Conservation (phyloP, 139 green algal species). For the Picochlorum sp. region DNA sequence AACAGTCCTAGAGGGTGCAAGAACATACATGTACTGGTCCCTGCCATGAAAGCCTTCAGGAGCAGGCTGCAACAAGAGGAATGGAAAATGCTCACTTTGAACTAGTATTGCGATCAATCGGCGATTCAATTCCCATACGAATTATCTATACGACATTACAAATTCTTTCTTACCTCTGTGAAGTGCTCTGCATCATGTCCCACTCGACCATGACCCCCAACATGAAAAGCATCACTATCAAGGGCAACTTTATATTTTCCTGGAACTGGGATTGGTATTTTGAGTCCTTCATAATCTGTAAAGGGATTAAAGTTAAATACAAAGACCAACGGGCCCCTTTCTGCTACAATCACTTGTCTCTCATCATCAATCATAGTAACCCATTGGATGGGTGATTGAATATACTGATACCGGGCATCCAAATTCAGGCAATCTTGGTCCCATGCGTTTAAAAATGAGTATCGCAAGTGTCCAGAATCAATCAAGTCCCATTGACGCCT, state of each 20-base stretch:
- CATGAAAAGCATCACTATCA: constrained; percentile 73
- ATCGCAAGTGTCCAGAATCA: constrained; percentile 73
- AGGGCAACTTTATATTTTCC: constrained; percentile 79
- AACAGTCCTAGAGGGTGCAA: constrained; percentile 42
- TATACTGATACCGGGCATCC: constrained; percentile 52
- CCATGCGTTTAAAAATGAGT: constrained; percentile 45
- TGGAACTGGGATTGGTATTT: constrained; percentile 43
- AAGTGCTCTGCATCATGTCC: constrained; percentile 65
- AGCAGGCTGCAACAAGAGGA: too few species aligned
- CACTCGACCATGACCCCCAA: constrained; percentile 72
- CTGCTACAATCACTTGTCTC: constrained; percentile 79
- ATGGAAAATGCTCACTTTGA: too few species aligned
- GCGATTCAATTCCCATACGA: background rate
- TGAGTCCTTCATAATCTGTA: constrained; percentile 49
- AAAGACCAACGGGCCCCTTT: constrained; percentile 86
- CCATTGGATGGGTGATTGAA: constrained; percentile 48
- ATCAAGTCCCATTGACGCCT: constrained; percentile 65
- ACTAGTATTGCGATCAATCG: background rate
- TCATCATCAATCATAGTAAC: constrained; percentile 62
- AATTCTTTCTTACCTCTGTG: constrained; percentile 19
- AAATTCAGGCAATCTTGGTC: constrained; percentile 64
- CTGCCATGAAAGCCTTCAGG: constrained; percentile 36
- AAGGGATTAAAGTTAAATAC: constrained; percentile 91
- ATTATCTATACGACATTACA: background rate
- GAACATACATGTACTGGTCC: constrained; percentile 38